Percentiles rank a stretch among this genome's conserved stretches.
Conservation (phyloP, 306 rosid species). For the Arachis stenosperma region DNA sequence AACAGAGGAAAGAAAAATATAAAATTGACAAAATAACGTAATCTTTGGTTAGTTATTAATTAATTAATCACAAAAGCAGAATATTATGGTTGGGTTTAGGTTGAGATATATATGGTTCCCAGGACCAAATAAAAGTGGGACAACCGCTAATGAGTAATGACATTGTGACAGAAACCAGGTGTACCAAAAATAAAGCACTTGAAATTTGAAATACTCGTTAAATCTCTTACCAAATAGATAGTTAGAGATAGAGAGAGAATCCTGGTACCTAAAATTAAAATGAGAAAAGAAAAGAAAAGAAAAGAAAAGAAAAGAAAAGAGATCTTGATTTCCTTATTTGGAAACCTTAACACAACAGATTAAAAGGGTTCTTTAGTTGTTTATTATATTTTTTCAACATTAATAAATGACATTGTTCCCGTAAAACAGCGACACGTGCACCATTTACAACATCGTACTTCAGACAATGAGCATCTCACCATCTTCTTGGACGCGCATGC, state of each 20-base stretch:
- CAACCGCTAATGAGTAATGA: background rate
- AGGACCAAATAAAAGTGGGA: background rate
- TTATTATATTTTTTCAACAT: background rate
- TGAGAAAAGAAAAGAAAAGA: no score
- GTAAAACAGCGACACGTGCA: constrained; percentile 32
- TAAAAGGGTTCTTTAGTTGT: background rate
- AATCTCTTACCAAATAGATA: background rate
- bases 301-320: background rate
- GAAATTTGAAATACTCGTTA: background rate
- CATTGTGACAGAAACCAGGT: background rate
- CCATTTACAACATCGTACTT: constrained; percentile 16
- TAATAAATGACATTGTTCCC: background rate
- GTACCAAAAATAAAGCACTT: constrained; percentile 3
- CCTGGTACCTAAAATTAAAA: background rate
- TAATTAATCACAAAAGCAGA: background rate
- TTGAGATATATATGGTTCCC: background rate
- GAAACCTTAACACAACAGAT: constrained; percentile 51
- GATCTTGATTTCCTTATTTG: constrained; percentile 39
- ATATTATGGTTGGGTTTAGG: constrained; percentile 10
- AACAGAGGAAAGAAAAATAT: background rate
- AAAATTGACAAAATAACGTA: background rate
- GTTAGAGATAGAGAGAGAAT: background rate
- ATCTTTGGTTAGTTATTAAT: background rate
- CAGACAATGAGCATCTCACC: background rate
- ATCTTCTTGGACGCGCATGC: constrained; percentile 33